A percentile compares a stretch with the other conserved stretches of the same genome.
Evolutionary conservation across 352 stramenopile species (phyloP).

Genomic region (Elongisporangium prolatum): DNA sequence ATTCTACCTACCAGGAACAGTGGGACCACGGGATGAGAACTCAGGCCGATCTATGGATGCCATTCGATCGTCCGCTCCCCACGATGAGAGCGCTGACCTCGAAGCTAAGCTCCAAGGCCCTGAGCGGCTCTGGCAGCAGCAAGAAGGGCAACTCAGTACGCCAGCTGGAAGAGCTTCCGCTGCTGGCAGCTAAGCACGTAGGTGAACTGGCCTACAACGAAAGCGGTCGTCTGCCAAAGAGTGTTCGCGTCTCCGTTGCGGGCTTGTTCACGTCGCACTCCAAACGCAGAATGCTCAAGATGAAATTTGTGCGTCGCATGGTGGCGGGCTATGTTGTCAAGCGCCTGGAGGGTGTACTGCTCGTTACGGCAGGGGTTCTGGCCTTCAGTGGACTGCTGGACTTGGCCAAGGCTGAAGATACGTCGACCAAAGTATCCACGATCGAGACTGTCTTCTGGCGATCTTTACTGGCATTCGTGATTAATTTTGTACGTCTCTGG

Average conservation of each 20-base stretch:
- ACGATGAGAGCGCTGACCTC: neutral
- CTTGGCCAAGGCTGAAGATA: neutral
- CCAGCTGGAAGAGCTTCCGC: conserved; percentile 36
- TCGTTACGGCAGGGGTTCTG: neutral
- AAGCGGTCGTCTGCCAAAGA: neutral
- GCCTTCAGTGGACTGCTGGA: neutral
- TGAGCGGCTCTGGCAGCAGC: conserved; percentile 7
- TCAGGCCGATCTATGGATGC: neutral
- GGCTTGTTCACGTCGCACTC: neutral
- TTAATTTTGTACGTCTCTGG: conserved; percentile 34
- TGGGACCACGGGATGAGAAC: neutral
- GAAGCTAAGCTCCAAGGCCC: neutral
- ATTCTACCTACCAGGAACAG: neutral
- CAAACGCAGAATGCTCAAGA: neutral
- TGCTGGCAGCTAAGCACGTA: conserved; percentile 26
- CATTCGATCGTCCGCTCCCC: neutral
- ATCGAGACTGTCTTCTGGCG: conserved; percentile 72
- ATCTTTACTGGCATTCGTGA: conserved; percentile 39
- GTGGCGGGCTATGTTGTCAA: conserved; percentile 23
- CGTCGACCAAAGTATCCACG: conserved; percentile 3
- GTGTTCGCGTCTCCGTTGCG: neutral
- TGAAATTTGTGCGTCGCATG: conserved; percentile 19
- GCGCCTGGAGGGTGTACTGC: conserved; percentile 17
- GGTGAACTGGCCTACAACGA: conserved; percentile 1
- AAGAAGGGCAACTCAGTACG: conserved; percentile 23